These are phyloP conservation scores for Leishmania major DNA, from an alignment of 208 protist genomes.

Conservation along the genomic window DNA sequence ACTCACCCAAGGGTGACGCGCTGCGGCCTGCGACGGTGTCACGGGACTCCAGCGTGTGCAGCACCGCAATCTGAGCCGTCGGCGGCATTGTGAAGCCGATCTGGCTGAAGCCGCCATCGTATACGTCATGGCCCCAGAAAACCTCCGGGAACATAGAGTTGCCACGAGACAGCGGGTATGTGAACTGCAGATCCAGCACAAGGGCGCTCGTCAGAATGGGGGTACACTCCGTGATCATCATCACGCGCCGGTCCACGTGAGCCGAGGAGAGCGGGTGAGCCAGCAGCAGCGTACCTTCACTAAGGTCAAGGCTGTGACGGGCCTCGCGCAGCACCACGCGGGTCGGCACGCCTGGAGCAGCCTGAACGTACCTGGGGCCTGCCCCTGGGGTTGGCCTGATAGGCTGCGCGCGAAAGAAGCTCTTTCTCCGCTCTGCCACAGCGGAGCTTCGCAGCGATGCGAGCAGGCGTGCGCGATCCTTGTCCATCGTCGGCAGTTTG, in stretches of 20 bases:
- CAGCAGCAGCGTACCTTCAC: constrained; percentile 69
- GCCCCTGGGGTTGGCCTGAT: constrained; percentile 15
- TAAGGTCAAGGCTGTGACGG: constrained; percentile 44
- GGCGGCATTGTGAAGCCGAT: constrained; percentile 90
- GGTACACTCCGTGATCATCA: constrained; percentile 78
- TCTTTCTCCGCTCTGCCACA: constrained; percentile 36
- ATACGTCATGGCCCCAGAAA: constrained; percentile 90
- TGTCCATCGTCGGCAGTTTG: constrained; percentile 47
- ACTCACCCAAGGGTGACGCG: constrained; percentile 3
- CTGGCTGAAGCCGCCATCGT: constrained; percentile 83
- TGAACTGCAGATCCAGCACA: constrained; percentile 84
- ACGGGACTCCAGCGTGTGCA: constrained; percentile 75
- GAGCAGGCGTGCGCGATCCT: constrained; percentile 52
- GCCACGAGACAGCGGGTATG: constrained; percentile 71
- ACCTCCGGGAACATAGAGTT: constrained; percentile 91
- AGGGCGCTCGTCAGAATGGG: constrained; percentile 65
- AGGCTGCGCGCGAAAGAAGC: constrained; percentile 50
- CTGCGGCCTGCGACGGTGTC: not conserved
- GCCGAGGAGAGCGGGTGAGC: constrained; percentile 86
- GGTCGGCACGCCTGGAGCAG: constrained; percentile 42
- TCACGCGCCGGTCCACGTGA: constrained; percentile 77
- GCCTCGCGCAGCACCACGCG: constrained; percentile 52
- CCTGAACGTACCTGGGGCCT: constrained; percentile 37
- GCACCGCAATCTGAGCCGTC: constrained; percentile 73
- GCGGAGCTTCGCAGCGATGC: constrained; percentile 27